These are phyloP conservation scores for Marvania coccoides DNA, from an alignment of 139 green algal species.

Conservation along the genomic window DNA sequence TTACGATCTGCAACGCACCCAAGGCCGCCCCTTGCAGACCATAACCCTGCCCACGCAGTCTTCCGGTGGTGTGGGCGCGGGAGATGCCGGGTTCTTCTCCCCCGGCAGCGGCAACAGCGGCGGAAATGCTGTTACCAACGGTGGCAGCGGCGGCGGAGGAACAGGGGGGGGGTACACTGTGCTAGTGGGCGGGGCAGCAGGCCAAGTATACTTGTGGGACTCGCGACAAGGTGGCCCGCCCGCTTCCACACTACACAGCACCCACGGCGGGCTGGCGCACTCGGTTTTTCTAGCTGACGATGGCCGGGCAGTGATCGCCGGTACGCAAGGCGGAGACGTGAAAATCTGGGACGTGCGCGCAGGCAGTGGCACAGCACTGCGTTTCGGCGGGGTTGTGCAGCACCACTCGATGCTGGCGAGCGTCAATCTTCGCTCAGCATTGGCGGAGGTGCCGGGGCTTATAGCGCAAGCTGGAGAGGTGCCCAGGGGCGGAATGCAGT, in stretches of 20 bases:
- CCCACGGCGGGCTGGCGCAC: not conserved
- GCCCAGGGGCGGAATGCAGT: conserved; percentile 12
- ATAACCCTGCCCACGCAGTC: not conserved
- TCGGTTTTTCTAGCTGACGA: not conserved
- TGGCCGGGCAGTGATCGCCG: conserved; percentile 9
- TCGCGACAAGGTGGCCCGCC: not conserved
- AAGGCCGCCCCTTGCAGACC: not conserved
- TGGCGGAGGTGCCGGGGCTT: conserved; percentile 16
- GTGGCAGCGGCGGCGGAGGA: not conserved
- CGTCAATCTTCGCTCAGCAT: conserved; percentile 1
- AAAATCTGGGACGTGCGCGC: conserved; percentile 19
- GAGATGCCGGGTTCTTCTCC: not conserved
- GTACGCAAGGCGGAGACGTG: conserved; percentile 15
- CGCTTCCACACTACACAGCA: not conserved
- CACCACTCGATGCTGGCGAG: conserved; percentile 23
- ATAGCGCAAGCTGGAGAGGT: conserved; percentile 8
- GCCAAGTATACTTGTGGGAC: conserved; percentile 2
- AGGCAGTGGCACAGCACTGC: conserved; percentile 4
- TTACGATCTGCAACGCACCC: conserved; percentile 27
- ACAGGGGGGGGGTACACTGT: not conserved
- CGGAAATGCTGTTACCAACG: not conserved
- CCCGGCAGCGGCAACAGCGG: not conserved
- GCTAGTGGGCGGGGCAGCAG: not conserved
- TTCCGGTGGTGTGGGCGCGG: not conserved
- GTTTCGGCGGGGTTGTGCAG: conserved; percentile 11